These are phyloP conservation scores for Penicillium roqueforti DNA, from an alignment of 495 filamentous ascomycete species.

Conservation along the genomic window DNA sequence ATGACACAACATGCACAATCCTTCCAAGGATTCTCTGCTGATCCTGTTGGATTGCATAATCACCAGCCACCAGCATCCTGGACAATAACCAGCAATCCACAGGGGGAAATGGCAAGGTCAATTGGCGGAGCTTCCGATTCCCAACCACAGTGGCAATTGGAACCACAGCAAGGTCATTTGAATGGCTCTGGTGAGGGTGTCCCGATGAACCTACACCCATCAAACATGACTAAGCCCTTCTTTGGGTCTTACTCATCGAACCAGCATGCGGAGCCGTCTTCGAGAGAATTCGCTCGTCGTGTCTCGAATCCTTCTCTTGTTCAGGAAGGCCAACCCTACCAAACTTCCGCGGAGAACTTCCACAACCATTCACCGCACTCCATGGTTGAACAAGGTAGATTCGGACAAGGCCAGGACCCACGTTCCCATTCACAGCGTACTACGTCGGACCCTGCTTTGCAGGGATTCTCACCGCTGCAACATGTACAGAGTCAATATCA, in stretches of 20 bases:
- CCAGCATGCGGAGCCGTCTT: slow-evolving; percentile 5
- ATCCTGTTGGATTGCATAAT: background rate
- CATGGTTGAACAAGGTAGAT: background rate
- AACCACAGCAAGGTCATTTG: background rate
- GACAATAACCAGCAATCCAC: background rate
- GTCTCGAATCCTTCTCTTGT: slow-evolving; percentile 2
- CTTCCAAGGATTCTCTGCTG: background rate
- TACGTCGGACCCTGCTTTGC: slow-evolving; percentile 1
- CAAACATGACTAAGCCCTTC: slow-evolving; percentile 5
- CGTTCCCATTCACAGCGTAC: slow-evolving; percentile 16
- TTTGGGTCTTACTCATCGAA: slow-evolving; percentile 8
- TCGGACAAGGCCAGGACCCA: slow-evolving; percentile 1
- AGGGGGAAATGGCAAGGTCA: background rate
- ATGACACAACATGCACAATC: background rate
- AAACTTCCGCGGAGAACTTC: background rate
- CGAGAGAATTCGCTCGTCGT: slow-evolving; percentile 1
- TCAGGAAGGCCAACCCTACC: background rate
- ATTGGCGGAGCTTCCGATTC: slow-evolving; percentile 49
- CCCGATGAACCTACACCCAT: background rate
- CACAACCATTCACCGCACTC: background rate
- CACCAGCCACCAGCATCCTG: background rate
- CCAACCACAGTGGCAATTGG: slow-evolving; percentile 26
- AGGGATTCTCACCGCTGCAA: slow-evolving; percentile 13
- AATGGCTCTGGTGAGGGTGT: background rate
- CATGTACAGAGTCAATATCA: slow-evolving; percentile 12